Conservation (phyloP, 345 rosid species). For the Citropsis articulata region DNA sequence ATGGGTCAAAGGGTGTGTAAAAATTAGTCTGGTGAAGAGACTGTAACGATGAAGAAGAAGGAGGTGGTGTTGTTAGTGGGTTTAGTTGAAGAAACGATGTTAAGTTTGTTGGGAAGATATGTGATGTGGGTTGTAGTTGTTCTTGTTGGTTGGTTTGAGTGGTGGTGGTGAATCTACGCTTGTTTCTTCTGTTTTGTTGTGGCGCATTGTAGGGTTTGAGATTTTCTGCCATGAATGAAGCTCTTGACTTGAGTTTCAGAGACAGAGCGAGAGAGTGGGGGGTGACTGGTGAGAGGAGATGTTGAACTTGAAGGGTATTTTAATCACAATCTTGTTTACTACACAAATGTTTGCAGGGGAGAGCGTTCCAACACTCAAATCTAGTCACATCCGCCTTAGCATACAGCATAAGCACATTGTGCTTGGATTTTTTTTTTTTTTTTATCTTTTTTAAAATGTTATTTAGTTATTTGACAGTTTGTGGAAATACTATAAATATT, state of each 20-base stretch:
- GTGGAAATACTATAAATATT: too few species aligned
- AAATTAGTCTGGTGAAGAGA: not conserved
- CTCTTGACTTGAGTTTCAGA: not conserved
- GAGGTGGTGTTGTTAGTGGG: not conserved
- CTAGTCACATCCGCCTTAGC: not conserved
- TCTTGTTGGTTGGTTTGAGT: constrained; percentile 16
- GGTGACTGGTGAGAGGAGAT: not conserved
- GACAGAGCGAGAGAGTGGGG: not conserved
- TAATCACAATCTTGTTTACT: not conserved
- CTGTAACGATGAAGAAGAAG: not conserved
- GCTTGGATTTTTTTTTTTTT: too few species aligned
- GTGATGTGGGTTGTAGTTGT: constrained; percentile 12
- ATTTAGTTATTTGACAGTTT: too few species aligned
- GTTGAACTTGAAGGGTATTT: not conserved
- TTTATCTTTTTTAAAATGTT: too few species aligned
- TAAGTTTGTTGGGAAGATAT: not conserved
- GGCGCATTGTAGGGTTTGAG: constrained; percentile 28
- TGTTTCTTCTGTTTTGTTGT: constrained; percentile 41
- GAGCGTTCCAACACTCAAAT: not conserved
- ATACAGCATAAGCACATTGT: not conserved
- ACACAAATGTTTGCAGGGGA: not conserved
- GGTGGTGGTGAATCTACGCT: constrained; percentile 17
- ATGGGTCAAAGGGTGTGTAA: constrained; percentile 13
- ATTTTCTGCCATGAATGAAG: constrained; percentile 29
- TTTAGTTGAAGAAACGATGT: not conserved